Evolutionary conservation across 2,329 filamentous ascomycete genomes (phyloP), one percentile per base, ranked within the genome.

Genomic region (Endoconidiophora laricicola): DNA sequence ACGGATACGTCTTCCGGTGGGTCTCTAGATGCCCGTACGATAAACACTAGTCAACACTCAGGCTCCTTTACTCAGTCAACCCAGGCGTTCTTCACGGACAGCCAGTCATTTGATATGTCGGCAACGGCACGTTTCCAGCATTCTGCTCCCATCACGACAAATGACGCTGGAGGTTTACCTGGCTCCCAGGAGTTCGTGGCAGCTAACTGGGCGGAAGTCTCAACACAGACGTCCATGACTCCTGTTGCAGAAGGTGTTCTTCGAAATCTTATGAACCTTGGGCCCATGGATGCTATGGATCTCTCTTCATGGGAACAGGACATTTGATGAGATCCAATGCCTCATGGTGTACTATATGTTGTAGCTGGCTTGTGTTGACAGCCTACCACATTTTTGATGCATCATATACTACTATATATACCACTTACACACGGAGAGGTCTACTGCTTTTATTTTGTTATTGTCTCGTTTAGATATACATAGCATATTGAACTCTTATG

Each of bases 221-320:
- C 62, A 39, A 63, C 62, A 18, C 66, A 69, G 48, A 61, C 66
- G 16, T 69, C 66, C 6, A 71, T 77, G 63, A 71, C 72, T 18
- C 72, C 72, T 4, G 69, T 76, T 12, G 69, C 73, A 0, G 74
- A 79, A 45, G 74, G 74, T 0, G 69, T 79, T 41, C 61, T 79
- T 44, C 65, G 72, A 52, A 70, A 73, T 6, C 62, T 79, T 50
- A 74, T 78, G 69, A 72, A 69, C 49, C 70, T 78, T 64, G 71
- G 71, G 6, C 67, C 73, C 0, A 75, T 80, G 69, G 75, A 79
- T 55, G 69, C 70, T 9, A 76, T 80, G 71, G 74, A 76, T 55
- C 61, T 73, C 52, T 65, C 63, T 14, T 61, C 65, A 29, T 74
- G 72, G 72, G 70, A 72, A 52, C 60, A 59, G 6, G 55, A 57